A percentile compares a stretch with the other conserved stretches of the same genome.
Conservation (phyloP, 2,329 filamentous ascomycete species). For the Beauveria asiatica region DNA sequence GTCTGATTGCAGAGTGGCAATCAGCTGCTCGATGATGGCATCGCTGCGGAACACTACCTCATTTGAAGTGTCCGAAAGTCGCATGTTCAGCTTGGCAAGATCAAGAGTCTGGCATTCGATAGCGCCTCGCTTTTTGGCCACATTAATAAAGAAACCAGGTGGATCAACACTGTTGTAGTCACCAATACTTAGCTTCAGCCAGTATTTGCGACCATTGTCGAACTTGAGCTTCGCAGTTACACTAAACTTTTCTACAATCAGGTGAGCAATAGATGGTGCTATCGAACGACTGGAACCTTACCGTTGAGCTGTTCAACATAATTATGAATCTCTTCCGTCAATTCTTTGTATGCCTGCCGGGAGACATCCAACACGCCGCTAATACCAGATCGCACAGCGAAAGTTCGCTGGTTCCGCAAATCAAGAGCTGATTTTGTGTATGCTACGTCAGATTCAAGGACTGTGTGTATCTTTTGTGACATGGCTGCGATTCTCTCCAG, state of each 20-base stretch:
- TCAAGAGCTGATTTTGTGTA: conserved; percentile 76
- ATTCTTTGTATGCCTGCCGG: conserved; percentile 81
- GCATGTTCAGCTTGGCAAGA: conserved; percentile 70
- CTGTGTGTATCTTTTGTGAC: conserved; percentile 54
- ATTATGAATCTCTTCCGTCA: conserved; percentile 66
- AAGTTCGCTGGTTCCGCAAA: conserved; percentile 79
- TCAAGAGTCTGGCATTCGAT: conserved; percentile 84
- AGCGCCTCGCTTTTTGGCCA: conserved; percentile 59
- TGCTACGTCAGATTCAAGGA: conserved; percentile 72
- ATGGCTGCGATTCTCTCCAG: conserved; percentile 53
- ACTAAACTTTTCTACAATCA: conserved; percentile 40
- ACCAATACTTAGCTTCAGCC: conserved; percentile 54
- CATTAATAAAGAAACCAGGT: conserved; percentile 69
- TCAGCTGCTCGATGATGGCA: conserved; percentile 60
- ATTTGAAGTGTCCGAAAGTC: conserved; percentile 71
- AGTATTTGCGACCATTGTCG: conserved; percentile 72
- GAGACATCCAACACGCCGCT: conserved; percentile 84
- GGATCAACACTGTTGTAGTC: conserved; percentile 54
- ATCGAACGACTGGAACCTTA: conserved; percentile 24
- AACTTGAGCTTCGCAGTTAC: conserved; percentile 62
- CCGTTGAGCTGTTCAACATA: conserved; percentile 61
- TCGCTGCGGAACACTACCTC: conserved; percentile 82
- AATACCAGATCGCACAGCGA: conserved; percentile 78
- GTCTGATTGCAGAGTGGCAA: conserved; percentile 61
- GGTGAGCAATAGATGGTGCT: not conserved